A percentile compares a stretch with the other conserved stretches of the same genome.
phyloP scores from a whole-genome alignment of 768 basidiomycete species.

The Podaxis carcinomalis region DNA sequence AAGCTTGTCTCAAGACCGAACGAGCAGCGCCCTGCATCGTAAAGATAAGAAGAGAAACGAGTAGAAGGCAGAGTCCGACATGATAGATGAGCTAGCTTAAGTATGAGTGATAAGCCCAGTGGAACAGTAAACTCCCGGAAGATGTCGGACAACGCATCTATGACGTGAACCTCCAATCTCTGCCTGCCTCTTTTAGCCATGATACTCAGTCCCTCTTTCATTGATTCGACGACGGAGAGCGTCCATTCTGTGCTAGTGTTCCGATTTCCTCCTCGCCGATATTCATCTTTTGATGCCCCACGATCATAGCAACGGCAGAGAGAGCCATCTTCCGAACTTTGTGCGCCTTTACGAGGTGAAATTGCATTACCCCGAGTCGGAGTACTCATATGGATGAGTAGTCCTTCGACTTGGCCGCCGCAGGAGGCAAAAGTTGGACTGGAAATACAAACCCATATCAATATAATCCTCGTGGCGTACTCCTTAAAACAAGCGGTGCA shows the following conservation, averaged over 20 bases:
- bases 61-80: neutral
- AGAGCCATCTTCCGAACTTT: too few relatives aligned
- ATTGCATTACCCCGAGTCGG: too few relatives aligned
- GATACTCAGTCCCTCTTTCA: neutral
- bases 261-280: neutral
- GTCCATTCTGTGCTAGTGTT: neutral
- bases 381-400: neutral
- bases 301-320: too few relatives aligned
- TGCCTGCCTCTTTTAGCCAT: neutral
- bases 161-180: neutral
- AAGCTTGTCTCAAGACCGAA: neutral
- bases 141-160: conserved; percentile 3
- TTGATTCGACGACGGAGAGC: neutral
- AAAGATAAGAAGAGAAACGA: neutral
- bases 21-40: neutral
- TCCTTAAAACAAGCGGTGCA: too few relatives aligned
- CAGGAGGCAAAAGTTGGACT: too few relatives aligned
- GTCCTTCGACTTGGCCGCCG: neutral
- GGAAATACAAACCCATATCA: too few relatives aligned
- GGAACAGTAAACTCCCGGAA: neutral
- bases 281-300: neutral
- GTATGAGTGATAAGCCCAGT: neutral
- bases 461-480: neutral
- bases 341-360: too few relatives aligned
- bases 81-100: neutral